Evolutionary conservation across 1,139 yeast genomes (phyloP).

Genomic region (Starmera stellimalicola): DNA sequence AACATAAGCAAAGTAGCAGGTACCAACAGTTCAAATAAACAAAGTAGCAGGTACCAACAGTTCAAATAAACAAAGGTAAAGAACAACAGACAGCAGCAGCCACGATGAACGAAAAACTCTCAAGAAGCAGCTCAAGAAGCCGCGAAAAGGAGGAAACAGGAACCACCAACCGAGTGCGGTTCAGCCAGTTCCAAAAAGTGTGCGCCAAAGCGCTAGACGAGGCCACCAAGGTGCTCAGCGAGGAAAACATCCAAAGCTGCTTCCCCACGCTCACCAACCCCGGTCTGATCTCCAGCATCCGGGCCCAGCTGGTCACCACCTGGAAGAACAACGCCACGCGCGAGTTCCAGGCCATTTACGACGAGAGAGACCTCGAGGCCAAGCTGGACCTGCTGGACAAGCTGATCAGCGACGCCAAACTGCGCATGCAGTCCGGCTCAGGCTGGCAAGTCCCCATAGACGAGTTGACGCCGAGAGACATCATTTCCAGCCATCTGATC

Average conservation of each 20-base stretch:
- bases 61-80: no score
- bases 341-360: slow-evolving; percentile 60
- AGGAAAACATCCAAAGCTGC: slow-evolving; percentile 54
- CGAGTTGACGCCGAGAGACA: slow-evolving; percentile 24
- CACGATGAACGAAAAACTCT: no score
- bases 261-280: slow-evolving; percentile 58
- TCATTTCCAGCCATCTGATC: slow-evolving; percentile 25
- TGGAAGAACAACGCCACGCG: slow-evolving; percentile 49
- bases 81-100: no score
- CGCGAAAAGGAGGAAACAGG: neutral
- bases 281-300: slow-evolving; percentile 44
- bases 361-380: slow-evolving; percentile 47
- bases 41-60: no score
- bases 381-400: slow-evolving; percentile 62
- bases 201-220: slow-evolving; percentile 61
- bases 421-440: slow-evolving; percentile 18
- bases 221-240: slow-evolving; percentile 49
- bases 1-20: no score
- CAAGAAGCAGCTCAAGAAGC: neutral
- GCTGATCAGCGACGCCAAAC: slow-evolving; percentile 44
- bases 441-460: slow-evolving; percentile 13
- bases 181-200: slow-evolving; percentile 43
- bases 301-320: slow-evolving; percentile 49
- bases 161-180: slow-evolving; percentile 29
- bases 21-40: no score